A percentile compares a stretch with the other conserved stretches of the same genome.
Conservation (phyloP, 2,329 filamentous ascomycete species). For the Pseudopithomyces maydicus region DNA sequence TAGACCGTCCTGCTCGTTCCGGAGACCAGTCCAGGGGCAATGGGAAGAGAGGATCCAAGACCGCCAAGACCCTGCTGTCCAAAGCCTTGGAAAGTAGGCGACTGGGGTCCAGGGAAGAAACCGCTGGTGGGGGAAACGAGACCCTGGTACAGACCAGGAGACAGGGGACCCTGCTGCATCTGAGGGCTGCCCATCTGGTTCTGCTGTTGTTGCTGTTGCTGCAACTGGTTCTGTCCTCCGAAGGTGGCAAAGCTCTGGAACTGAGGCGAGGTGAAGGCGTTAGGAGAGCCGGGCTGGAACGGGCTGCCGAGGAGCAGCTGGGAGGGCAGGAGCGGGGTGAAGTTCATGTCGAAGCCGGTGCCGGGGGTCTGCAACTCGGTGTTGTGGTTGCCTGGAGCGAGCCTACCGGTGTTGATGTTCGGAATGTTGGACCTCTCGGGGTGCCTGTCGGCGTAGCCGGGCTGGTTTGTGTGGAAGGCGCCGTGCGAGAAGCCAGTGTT, state of each 20-base stretch:
- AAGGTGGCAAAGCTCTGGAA: conserved; percentile 85
- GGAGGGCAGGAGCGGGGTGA: conserved; percentile 92
- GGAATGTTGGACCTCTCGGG: conserved; percentile 85
- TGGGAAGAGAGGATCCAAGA: conserved; percentile 75
- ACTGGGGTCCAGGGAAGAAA: conserved; percentile 81
- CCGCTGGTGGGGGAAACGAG: conserved; percentile 87
- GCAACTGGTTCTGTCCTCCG: conserved; percentile 59
- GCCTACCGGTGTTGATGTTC: conserved; percentile 84
- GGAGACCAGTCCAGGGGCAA: conserved; percentile 79
- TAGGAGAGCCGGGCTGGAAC: conserved; percentile 93
- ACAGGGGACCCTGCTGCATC: conserved; percentile 67
- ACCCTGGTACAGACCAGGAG: conserved; percentile 81
- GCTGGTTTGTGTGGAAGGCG: conserved; percentile 83
- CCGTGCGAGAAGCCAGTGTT: conserved; percentile 92
- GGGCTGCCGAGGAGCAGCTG: conserved; percentile 94
- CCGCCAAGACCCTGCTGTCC: conserved; percentile 63
- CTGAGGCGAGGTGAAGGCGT: conserved; percentile 86
- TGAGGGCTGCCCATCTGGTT: conserved; percentile 76
- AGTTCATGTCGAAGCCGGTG: conserved; percentile 96
- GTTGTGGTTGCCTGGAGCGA: conserved; percentile 61
- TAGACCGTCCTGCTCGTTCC: conserved; percentile 97
- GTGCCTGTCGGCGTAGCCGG: conserved; percentile 84
- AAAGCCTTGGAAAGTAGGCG: conserved; percentile 76
- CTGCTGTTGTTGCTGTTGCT: conserved; percentile 61
- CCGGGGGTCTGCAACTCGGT: conserved; percentile 84